Conservation (phyloP, 176 grass and related monocot genomes). For the Dendrocalamus sinicus region DNA sequence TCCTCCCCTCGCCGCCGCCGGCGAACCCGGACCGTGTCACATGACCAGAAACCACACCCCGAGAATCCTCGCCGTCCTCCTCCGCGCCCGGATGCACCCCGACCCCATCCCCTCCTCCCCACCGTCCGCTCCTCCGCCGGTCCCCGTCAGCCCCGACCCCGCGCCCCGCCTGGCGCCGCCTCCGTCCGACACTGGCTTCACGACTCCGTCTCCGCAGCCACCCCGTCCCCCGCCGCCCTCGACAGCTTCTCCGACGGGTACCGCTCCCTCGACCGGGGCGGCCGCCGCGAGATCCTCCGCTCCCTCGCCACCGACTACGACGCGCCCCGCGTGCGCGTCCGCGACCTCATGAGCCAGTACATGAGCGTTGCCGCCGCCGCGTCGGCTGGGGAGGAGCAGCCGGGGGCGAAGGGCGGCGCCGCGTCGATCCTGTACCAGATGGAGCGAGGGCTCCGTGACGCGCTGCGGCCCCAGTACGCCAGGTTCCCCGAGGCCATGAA, state of each 20-base stretch:
- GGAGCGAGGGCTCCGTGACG: conserved; percentile 77
- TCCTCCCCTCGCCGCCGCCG: conserved; percentile 12
- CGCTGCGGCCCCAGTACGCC: conserved; percentile 71
- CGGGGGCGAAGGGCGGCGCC: conserved; percentile 37
- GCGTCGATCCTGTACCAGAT: conserved; percentile 74
- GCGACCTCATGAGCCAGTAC: conserved; percentile 30
- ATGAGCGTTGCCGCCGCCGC: conserved; percentile 33
- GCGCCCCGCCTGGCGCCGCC: not conserved
- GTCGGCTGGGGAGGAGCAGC: conserved; percentile 27
- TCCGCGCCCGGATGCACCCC: too few species aligned
- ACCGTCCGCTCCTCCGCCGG: too few species aligned
- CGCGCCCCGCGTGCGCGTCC: conserved; percentile 71
- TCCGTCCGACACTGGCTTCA: too few species aligned
- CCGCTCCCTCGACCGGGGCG: conserved; percentile 58
- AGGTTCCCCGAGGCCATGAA: conserved; percentile 84
- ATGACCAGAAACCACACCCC: conserved; percentile 70
- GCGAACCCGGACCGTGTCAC: conserved; percentile 9
- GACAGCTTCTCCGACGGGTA: conserved; percentile 77
- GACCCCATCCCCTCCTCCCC: too few species aligned
- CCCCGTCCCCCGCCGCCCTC: conserved; percentile 48
- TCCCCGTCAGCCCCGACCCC: too few species aligned
- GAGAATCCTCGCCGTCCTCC: conserved; percentile 39
- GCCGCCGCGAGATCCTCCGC: conserved; percentile 65
- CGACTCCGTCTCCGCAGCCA: not conserved
- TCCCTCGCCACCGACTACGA: conserved; percentile 82